Percentiles rank a stretch among this genome's conserved stretches.
These are phyloP conservation scores for Cardiospermum halicacabum DNA, from an alignment of 345 rosid species.

Conservation along the genomic window DNA sequence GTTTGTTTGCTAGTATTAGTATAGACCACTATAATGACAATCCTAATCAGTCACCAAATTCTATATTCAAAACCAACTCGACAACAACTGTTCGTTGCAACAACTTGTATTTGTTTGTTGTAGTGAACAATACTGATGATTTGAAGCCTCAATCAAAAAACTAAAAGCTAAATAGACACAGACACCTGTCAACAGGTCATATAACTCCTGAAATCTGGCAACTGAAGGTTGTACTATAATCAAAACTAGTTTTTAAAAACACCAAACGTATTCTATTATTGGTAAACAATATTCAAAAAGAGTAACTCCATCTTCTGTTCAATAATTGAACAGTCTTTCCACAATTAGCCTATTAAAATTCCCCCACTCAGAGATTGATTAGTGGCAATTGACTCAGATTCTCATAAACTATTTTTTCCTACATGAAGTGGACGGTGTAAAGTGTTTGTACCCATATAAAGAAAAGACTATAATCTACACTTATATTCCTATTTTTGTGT, in stretches of 20 bases:
- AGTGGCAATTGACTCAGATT: conserved; percentile 26
- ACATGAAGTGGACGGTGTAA: conserved; percentile 24
- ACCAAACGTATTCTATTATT: neutral
- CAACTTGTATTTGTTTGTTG: no score
- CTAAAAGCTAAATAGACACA: neutral
- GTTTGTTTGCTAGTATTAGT: no score
- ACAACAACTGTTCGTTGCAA: no score
- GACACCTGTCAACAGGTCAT: neutral
- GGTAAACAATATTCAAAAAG: neutral
- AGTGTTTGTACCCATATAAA: conserved; percentile 7
- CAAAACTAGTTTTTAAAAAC: neutral
- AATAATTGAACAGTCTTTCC: conserved; percentile 6
- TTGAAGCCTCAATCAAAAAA: neutral
- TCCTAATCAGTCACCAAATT: no score
- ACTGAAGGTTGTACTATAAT: neutral
- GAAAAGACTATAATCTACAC: neutral
- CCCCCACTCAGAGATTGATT: conserved; percentile 8
- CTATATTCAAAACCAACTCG: no score
- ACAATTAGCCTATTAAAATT: neutral
- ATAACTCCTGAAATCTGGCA: neutral
- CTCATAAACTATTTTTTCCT: conserved; percentile 7
- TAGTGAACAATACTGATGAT: no score
- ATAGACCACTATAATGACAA: no score
- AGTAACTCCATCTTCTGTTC: neutral
- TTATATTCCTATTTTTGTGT: conserved; percentile 1